Base-by-base conservation (phyloP, 768 basidiomycete species). In the Mycena kentingensis region DNA sequence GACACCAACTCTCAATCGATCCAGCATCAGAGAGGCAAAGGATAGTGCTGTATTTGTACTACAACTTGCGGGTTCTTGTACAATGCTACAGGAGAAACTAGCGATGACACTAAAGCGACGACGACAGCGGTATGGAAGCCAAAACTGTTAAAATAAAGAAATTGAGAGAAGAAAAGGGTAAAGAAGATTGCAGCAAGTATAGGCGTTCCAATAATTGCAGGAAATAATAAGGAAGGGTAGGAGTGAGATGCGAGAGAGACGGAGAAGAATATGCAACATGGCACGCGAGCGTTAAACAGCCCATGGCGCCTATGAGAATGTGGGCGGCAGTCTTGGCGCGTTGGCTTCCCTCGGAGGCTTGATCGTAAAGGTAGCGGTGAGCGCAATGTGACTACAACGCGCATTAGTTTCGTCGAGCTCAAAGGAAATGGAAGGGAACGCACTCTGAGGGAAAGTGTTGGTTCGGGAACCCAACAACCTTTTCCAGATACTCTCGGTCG, bases 361-460 rank as follows among this genome's bases (percentile, higher is more conserved):
- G 50, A 59, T 24, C 31, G 45, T 51, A 37, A 59, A 59, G 46
- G 21, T 55, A 19, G 50, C 58, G 11, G 50, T 52, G 18, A 59
- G 58, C 34, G 39, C 22, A 52, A 46, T 46, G 45, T 54, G 56
- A 57, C 52, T 55, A 7, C 8, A 38, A 44, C 19, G 22, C 18
- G 56, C 46, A 47, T 36, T 31, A 29, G 10, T 6, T 11, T 37
- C 18, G n/a, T n/a, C n/a, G n/a, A 54, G 37, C 21, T 31, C 31
- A 11, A 36, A 11, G 32, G 35, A 21, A 18, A 5, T 26, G 22
- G 24, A 55, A 56, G 50, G 53, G 39, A 15, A 86, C 93, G 66
- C 70, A 98, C 94, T 98, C 95, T 53, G 93, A 95, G 21, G 96
- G 93, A 79, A 94, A 97, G 67, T 98, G 93, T 2, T 86, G 83